Base-by-base conservation (phyloP, 2,329 filamentous ascomycete species). In the Triangularia verruculosa region DNA sequence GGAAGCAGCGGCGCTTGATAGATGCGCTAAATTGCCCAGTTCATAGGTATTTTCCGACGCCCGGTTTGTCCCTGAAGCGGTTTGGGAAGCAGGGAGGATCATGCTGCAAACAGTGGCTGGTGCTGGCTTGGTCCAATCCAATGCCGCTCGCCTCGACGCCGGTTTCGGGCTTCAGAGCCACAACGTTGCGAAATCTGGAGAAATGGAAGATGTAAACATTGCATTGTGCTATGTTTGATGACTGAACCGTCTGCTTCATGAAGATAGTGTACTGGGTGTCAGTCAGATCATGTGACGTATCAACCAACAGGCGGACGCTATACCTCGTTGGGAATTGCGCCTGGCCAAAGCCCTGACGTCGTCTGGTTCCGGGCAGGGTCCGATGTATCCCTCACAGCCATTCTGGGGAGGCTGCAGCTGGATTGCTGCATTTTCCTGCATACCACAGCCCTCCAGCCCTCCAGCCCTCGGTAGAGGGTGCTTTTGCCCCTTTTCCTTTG, bases 321-420 rank as follows among this genome's bases (percentile, higher is more conserved):
- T 57, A 20, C 57, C 61, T 43, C 54, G 60, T 59, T 30, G 12
- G 59, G 61, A 24, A 59, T 47, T 59, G 62, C 64, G 54, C 64
- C 64, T 66, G 30, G 58, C 53, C 22, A 51, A 52, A 62, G 60
- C 66, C 66, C 67, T 68, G 67, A 67, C 67, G 67, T 68, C 67
- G 67, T 63, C 61, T 60, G 22, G 57, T 34, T 51, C 59, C 53
- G 63, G 64, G 61, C n/a, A n/a, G n/a, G n/a, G n/a, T n/a, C n/a
- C n/a, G n/a, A n/a, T n/a, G n/a, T n/a, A 58, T 53, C 58, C 9
- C 24, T 57, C 52, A 30, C 8, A 24, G 59, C 34, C 34, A 43
- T 43, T 43, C 34, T 43, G 34, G 34, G 34, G 57, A 66, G 62
- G 64, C 64, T 66, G 59, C 34, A 43, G 34, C 34, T 43, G 34